phyloP scores from a whole-genome alignment of 1,284 basidiomycete species.

The Kalmanozyma brasiliensis region DNA sequence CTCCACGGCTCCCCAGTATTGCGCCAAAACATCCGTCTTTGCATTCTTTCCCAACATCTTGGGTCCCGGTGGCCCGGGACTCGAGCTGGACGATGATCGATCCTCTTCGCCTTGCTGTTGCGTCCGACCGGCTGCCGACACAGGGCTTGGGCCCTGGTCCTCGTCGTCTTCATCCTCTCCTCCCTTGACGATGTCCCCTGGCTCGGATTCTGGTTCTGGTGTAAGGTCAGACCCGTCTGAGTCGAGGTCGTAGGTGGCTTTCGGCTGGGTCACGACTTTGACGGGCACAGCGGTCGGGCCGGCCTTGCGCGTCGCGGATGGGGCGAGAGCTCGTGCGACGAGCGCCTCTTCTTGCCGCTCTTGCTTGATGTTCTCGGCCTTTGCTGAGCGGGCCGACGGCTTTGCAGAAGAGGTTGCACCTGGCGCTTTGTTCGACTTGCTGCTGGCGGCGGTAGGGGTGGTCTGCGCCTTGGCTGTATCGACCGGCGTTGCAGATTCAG shows the following conservation, averaged over 20 bases:
- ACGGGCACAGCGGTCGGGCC: constrained; percentile 4
- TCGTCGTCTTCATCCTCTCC: constrained; percentile 38
- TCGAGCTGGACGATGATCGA: constrained; percentile 34
- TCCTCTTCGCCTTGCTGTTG: constrained; percentile 18
- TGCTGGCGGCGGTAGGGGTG: neutral
- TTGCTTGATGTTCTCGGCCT: constrained; percentile 16
- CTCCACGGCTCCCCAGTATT: constrained; percentile 64
- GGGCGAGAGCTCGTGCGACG: constrained; percentile 14
- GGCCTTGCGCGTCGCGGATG: constrained; percentile 13
- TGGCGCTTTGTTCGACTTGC: constrained; percentile 4
- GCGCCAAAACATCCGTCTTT: constrained; percentile 62
- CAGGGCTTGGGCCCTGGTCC: constrained; percentile 22
- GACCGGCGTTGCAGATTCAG: constrained; percentile 3
- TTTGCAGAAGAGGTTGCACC: constrained; percentile 8
- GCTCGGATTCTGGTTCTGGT: constrained; percentile 45
- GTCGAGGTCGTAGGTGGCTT: constrained; percentile 25
- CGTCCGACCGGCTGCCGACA: constrained; percentile 17
- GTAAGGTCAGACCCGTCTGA: constrained; percentile 49
- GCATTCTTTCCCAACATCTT: constrained; percentile 66
- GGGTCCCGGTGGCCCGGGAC: constrained; percentile 55
- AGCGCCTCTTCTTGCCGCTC: constrained; percentile 25
- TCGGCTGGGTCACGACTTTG: neutral
- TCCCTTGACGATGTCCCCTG: constrained; percentile 18
- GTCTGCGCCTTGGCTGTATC: constrained; percentile 3
- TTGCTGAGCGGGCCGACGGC: constrained; percentile 5